Evolutionary conservation across 176 grass and related monocot species (phyloP).

Genomic region (maize (Zea mays)): DNA sequence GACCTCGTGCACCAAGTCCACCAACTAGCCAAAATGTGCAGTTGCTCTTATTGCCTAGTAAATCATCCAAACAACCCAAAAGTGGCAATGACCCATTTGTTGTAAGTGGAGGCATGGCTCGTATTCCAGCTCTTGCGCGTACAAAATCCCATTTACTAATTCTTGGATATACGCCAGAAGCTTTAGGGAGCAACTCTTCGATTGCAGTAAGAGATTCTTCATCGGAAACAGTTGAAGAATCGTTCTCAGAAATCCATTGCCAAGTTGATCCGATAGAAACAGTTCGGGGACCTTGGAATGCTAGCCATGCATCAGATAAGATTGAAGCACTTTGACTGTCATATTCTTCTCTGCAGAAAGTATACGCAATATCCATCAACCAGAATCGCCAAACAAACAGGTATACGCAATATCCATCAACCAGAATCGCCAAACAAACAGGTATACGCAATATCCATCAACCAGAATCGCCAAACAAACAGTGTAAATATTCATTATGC

Average conservation of each 20-base stretch:
- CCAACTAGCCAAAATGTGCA: conserved; percentile 80
- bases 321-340: conserved; percentile 71
- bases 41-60: conserved; percentile 45
- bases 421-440: conserved; percentile 1
- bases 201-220: conserved; percentile 69
- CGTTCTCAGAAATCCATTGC: conserved; percentile 79
- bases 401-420: conserved; percentile 25
- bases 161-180: conserved; percentile 72
- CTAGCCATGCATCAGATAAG: conserved; percentile 87
- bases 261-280: conserved; percentile 85
- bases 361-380: conserved; percentile 27
- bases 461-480: conserved; percentile 7
- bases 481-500: background rate
- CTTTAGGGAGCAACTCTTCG: conserved; percentile 72
- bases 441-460: conserved; percentile 24
- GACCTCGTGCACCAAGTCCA: conserved; percentile 86
- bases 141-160: conserved; percentile 71
- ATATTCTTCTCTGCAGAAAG: conserved; percentile 58
- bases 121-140: conserved; percentile 69
- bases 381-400: background rate
- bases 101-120: conserved; percentile 89
- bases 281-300: conserved; percentile 64
- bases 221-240: conserved; percentile 51
- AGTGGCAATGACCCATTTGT: conserved; percentile 73
- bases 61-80: conserved; percentile 71